Percentiles rank a stretch among this genome's conserved stretches.
Evolutionary conservation across 2,329 filamentous ascomycete genomes (phyloP).

Genomic region (Cryoendolithus antarcticus): DNA sequence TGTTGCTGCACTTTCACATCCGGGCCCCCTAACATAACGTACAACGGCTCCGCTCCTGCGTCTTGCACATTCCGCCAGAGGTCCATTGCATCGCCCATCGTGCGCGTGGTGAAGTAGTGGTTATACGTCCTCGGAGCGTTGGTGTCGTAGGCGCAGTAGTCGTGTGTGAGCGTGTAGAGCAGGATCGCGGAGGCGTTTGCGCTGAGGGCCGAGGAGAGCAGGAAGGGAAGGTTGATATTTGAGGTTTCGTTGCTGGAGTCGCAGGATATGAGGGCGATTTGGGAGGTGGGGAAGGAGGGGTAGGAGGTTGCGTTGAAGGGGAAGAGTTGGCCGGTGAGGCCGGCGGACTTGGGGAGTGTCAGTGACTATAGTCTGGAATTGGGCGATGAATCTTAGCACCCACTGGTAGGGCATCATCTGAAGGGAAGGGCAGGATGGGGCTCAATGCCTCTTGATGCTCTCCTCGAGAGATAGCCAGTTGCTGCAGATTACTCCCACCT

Average conservation of each 20-base stretch:
- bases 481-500: too few relatives aligned
- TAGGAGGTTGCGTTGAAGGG: constrained; percentile 24
- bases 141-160: constrained; percentile 42
- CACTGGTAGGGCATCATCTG: too few relatives aligned
- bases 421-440: too few relatives aligned
- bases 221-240: constrained; percentile 21
- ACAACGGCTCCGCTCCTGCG: constrained; percentile 25
- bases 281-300: constrained; percentile 16
- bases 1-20: constrained; percentile 1
- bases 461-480: too few relatives aligned
- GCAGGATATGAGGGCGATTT: constrained; percentile 36
- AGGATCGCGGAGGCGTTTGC: constrained; percentile 48
- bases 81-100: constrained; percentile 18
- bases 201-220: constrained; percentile 34
- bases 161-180: constrained; percentile 48
- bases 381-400: too few relatives aligned
- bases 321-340: constrained; percentile 18
- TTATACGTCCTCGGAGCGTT: constrained; percentile 8
- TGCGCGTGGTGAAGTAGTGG: constrained; percentile 22
- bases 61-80: constrained; percentile 16
- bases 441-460: too few relatives aligned
- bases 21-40: constrained; percentile 12
- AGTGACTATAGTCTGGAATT: too few relatives aligned
- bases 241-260: constrained; percentile 29
- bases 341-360: constrained; percentile 7